These are phyloP conservation scores for Penicillium brevicompactum DNA, from an alignment of 2,329 filamentous ascomycete species.

Conservation along the genomic window DNA sequence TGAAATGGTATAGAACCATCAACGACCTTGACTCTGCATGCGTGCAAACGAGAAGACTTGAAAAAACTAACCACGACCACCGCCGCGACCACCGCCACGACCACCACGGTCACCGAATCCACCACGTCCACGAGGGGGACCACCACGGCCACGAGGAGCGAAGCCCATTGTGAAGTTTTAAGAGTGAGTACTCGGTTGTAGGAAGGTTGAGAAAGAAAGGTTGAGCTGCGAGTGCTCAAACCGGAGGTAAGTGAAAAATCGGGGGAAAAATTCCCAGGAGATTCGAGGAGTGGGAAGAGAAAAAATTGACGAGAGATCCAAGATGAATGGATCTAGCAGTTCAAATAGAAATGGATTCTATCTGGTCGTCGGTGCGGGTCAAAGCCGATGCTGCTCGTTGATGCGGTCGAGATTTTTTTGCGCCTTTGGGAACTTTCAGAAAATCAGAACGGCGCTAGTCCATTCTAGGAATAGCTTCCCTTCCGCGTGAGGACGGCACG, in stretches of 20 bases:
- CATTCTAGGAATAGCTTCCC: constrained; percentile 23
- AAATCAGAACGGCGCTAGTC: constrained; percentile 41
- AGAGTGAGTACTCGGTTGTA: constrained; percentile 7
- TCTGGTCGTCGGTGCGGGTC: constrained; percentile 34
- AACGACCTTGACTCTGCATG: constrained; percentile 16
- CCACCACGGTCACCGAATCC: constrained; percentile 27
- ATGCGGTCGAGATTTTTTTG: constrained; percentile 44
- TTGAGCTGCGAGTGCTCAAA: constrained; percentile 28
- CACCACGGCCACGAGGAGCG: constrained; percentile 30
- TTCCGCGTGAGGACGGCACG: constrained; percentile 28
- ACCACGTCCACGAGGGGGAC: constrained; percentile 27
- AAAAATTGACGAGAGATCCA: constrained; percentile 13
- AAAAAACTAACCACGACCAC: constrained; percentile 40
- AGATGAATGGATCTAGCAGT: constrained; percentile 24
- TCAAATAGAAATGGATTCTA: constrained; percentile 26
- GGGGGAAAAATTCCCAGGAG: constrained; percentile 13
- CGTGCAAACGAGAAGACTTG: neutral
- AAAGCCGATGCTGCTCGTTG: constrained; percentile 41
- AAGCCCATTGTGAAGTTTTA: constrained; percentile 36
- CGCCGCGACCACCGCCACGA: constrained; percentile 38
- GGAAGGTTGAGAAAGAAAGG: constrained; percentile 11
- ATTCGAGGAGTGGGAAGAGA: constrained; percentile 14
- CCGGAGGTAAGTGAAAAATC: constrained; percentile 17
- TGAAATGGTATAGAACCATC: constrained; percentile 37
- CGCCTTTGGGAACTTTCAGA: constrained; percentile 43